Percentiles rank a stretch among this genome's conserved stretches.
These are phyloP conservation scores for Chaetomiaceae sp. DNA, from an alignment of 2,329 filamentous ascomycete species.

Conservation along the genomic window DNA sequence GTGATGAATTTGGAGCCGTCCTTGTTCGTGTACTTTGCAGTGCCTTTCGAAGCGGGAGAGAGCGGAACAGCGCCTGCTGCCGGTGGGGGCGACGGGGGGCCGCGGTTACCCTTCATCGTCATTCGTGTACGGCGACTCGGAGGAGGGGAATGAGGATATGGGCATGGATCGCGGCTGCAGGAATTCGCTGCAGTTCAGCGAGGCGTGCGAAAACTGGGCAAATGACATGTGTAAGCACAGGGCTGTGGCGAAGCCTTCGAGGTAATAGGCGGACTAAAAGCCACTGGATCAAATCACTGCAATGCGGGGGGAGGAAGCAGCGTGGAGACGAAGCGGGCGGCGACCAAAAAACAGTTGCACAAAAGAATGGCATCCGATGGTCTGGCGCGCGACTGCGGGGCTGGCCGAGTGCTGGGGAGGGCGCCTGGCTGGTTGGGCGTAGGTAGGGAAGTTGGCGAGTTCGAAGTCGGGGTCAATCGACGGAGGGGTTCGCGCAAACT, in stretches of 20 bases:
- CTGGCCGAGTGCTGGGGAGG: conserved; percentile 7
- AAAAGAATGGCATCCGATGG: too few relatives aligned
- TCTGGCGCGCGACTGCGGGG: neutral
- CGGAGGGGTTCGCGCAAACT: conserved; percentile 19
- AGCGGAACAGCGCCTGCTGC: conserved; percentile 32
- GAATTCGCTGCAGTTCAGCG: conserved; percentile 8
- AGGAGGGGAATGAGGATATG: conserved; percentile 4
- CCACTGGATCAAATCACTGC: neutral
- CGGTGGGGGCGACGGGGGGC: conserved; percentile 26
- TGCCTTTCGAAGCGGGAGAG: conserved; percentile 46
- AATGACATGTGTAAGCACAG: conserved; percentile 14
- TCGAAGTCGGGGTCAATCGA: conserved; percentile 18
- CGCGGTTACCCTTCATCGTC: conserved; percentile 32
- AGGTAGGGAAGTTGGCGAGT: conserved; percentile 9
- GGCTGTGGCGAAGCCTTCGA: conserved; percentile 4
- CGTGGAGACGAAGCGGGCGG: neutral
- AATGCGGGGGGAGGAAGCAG: conserved; percentile 3
- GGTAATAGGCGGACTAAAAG: neutral
- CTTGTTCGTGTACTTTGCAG: conserved; percentile 60
- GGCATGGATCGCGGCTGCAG: conserved; percentile 13
- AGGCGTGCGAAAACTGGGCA: conserved; percentile 6
- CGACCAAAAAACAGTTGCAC: too few relatives aligned
- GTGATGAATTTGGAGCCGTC: conserved; percentile 65
- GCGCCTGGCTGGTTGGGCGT: neutral
- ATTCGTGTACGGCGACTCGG: conserved; percentile 11